Conservation (phyloP, 78 protist species). For the Guillardia theta region DNA sequence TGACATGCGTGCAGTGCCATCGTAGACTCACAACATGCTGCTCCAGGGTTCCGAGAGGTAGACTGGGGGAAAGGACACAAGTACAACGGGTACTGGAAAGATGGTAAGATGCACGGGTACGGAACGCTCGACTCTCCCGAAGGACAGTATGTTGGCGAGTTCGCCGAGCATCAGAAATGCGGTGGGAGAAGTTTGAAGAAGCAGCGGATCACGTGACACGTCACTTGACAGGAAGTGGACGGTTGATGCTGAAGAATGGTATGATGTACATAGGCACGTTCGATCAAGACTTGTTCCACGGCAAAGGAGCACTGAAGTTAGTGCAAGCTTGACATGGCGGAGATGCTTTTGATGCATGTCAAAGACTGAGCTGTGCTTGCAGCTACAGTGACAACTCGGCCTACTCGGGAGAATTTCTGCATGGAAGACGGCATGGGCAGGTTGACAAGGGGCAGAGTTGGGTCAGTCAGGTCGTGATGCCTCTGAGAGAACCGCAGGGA, state of each 20-base stretch:
- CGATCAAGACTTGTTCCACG: background rate
- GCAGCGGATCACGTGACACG: background rate
- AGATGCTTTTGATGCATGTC: background rate
- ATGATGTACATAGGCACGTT: background rate
- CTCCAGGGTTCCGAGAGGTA: background rate
- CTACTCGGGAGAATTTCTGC: background rate
- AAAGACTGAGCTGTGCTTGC: background rate
- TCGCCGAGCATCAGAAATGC: background rate
- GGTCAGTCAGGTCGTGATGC: background rate
- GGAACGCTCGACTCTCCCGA: background rate
- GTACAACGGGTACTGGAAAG: background rate
- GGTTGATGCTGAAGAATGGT: too few species aligned
- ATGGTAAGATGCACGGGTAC: background rate
- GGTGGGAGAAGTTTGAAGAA: background rate
- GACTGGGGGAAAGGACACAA: background rate
- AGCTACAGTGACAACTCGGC: background rate
- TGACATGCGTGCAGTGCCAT: too few species aligned
- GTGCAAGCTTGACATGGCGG: background rate
- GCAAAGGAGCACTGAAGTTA: background rate
- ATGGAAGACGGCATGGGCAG: background rate
- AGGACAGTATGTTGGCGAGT: background rate
- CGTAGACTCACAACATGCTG: too few species aligned
- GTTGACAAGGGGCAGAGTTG: too few species aligned
- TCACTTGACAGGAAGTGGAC: background rate
- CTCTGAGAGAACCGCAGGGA: background rate